Evolutionary conservation across 257 asterid species (phyloP).

Genomic region (Apocynum venetum): DNA sequence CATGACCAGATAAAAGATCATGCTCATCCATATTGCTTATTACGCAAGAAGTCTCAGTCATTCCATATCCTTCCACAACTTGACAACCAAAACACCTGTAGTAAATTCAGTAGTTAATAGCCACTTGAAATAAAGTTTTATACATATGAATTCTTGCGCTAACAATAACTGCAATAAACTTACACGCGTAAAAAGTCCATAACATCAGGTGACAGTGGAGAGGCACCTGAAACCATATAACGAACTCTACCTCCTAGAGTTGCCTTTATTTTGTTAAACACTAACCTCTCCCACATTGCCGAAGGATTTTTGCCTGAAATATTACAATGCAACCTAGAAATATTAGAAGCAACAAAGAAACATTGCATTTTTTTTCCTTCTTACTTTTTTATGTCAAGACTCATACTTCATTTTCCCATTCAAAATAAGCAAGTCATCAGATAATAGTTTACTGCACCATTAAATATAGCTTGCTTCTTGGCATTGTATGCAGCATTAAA

Average conservation of each 20-base stretch:
- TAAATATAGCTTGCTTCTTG: slow-evolving; percentile 79
- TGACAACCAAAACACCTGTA: slow-evolving; percentile 85
- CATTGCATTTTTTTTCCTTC: background rate
- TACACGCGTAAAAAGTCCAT: slow-evolving; percentile 94
- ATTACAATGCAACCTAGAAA: background rate
- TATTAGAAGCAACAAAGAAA: background rate
- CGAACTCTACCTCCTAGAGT: slow-evolving; percentile 94
- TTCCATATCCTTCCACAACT: slow-evolving; percentile 88
- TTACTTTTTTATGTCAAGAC: background rate
- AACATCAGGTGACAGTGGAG: slow-evolving; percentile 93
- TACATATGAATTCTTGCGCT: background rate
- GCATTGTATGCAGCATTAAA: slow-evolving; percentile 83
- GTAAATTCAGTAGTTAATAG: slow-evolving; percentile 1
- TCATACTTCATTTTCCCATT: background rate
- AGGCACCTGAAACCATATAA: slow-evolving; percentile 87
- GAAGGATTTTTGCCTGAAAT: slow-evolving; percentile 71
- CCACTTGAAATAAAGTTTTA: background rate
- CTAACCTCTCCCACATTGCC: slow-evolving; percentile 91
- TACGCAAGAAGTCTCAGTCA: slow-evolving; percentile 93
- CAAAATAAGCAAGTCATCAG: background rate
- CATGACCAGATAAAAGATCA: slow-evolving; percentile 76
- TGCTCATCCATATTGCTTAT: slow-evolving; percentile 71
- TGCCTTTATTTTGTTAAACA: slow-evolving; percentile 87
- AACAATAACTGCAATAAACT: slow-evolving; percentile 29
- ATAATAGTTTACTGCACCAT: slow-evolving; percentile 39